Evolutionary conservation across 208 protist species (phyloP), one percentile per base, ranked within the genome.

Genomic region (Trypanosoma cruzi): DNA sequence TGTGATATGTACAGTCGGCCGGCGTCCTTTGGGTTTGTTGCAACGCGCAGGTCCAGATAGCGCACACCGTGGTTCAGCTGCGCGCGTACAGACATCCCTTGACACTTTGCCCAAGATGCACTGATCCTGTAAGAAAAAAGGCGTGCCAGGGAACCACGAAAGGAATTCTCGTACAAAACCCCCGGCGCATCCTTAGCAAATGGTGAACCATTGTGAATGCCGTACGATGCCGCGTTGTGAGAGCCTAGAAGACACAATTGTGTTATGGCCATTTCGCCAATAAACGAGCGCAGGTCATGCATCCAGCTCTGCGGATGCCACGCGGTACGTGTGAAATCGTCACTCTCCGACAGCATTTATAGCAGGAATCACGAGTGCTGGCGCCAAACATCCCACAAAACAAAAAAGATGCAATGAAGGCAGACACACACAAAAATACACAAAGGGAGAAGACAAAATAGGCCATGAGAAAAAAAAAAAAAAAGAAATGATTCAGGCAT

Each of bases 1-100:
- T 89, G 84, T 7, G 74, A 82, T 31, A 63, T 71, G 50, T 80
- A 81, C 44, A 86, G 75, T n/a, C 29, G n/a, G n/a, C n/a, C n/a
- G n/a, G n/a, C 71, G n/a, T n/a, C n/a, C n/a, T n/a, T n/a, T n/a
- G n/a, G n/a, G n/a, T n/a, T n/a, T n/a, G n/a, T n/a, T n/a, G n/a
- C n/a, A n/a, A n/a, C n/a, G n/a, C n/a, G n/a, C n/a, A n/a, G n/a
- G n/a, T n/a, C n/a, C n/a, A n/a, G n/a, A n/a, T n/a, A n/a, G n/a
- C n/a, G n/a, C n/a, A n/a, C n/a, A n/a, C n/a, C n/a, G n/a, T n/a
- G n/a, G n/a, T 69, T 0, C 2, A 90, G 74, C 77, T 88, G 84
- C 67, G 84, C 59, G n/a, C 64, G 52, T 0, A 85, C 50, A 13
- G 73, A 64, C 69, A 80, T 77, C n/a, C 34, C 40, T 54, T 93